Conservation (phyloP, 2,329 filamentous ascomycete genomes). For the Fragosphaeria purpurea region DNA sequence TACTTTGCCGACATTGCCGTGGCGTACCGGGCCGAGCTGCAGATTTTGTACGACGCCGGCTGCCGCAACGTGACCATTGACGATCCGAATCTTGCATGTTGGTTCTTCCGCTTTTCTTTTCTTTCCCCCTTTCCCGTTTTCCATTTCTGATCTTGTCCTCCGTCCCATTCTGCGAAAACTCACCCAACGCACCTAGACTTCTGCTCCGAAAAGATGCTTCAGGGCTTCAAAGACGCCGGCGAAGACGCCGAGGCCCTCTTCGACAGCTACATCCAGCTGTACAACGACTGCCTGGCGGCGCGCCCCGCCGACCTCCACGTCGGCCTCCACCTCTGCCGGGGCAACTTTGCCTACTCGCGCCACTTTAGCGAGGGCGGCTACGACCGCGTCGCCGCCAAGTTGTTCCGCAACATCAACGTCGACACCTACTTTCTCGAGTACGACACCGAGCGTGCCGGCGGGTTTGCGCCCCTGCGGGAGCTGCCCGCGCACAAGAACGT, state of each 20-base stretch:
- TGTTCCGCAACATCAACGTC: conserved; percentile 49
- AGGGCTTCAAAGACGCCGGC: conserved; percentile 47
- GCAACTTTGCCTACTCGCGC: conserved; percentile 52
- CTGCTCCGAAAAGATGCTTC: conserved; percentile 57
- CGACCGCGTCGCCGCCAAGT: conserved; percentile 50
- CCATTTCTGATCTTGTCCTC: too few relatives aligned
- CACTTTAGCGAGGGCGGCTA: conserved; percentile 57
- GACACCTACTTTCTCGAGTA: conserved; percentile 41
- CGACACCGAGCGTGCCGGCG: conserved; percentile 45
- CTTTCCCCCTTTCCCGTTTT: too few relatives aligned
- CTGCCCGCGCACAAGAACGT: conserved; percentile 53
- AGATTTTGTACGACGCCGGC: conserved; percentile 37
- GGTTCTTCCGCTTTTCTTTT: not conserved
- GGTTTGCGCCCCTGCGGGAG: conserved; percentile 51
- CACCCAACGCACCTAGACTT: conserved; percentile 38
- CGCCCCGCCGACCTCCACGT: conserved; percentile 58
- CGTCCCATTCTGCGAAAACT: too few relatives aligned
- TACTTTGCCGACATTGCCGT: conserved; percentile 42
- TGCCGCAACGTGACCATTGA: conserved; percentile 48
- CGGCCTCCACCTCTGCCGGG: conserved; percentile 57
- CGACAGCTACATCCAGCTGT: conserved; percentile 60
- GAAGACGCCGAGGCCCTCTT: conserved; percentile 54
- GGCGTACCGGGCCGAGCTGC: conserved; percentile 38
- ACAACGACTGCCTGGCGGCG: conserved; percentile 57
- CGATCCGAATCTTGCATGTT: conserved; percentile 47